Evolutionary conservation across 345 rosid species (phyloP).

Genomic region (Populus deltoides): DNA sequence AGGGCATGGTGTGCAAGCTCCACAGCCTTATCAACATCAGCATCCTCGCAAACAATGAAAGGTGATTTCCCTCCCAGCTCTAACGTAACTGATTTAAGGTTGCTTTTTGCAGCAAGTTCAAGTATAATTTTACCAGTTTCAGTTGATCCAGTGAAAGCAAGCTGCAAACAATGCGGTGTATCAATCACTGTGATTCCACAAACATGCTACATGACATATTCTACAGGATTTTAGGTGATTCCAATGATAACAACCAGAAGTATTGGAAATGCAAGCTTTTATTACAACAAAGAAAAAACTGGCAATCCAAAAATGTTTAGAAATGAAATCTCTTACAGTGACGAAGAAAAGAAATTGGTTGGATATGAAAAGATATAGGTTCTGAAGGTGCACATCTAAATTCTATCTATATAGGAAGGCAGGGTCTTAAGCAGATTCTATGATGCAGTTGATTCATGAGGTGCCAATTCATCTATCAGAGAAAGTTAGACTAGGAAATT

Average conservation of each 20-base stretch:
- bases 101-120: constrained; percentile 28
- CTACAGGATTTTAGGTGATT: not conserved
- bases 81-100: constrained; percentile 29
- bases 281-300: too few relatives aligned
- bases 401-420: too few relatives aligned
- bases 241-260: not conserved
- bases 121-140: constrained; percentile 25
- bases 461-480: not conserved
- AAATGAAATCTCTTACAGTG: not conserved
- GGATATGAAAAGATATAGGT: not conserved
- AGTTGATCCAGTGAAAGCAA: constrained; percentile 32
- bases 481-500: not conserved
- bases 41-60: constrained; percentile 29
- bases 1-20: constrained; percentile 29
- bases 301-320: not conserved
- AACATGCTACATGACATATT: not conserved
- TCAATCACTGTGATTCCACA: not conserved
- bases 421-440: not conserved
- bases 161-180: constrained; percentile 3
- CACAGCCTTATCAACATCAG: constrained; percentile 25
- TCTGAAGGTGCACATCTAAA: not conserved
- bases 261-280: not conserved
- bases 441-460: not conserved
- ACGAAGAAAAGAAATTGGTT: not conserved
- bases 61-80: constrained; percentile 39